These are phyloP conservation scores for Nidularia pulvinata DNA, from an alignment of 768 basidiomycete genomes.

Conservation along the genomic window DNA sequence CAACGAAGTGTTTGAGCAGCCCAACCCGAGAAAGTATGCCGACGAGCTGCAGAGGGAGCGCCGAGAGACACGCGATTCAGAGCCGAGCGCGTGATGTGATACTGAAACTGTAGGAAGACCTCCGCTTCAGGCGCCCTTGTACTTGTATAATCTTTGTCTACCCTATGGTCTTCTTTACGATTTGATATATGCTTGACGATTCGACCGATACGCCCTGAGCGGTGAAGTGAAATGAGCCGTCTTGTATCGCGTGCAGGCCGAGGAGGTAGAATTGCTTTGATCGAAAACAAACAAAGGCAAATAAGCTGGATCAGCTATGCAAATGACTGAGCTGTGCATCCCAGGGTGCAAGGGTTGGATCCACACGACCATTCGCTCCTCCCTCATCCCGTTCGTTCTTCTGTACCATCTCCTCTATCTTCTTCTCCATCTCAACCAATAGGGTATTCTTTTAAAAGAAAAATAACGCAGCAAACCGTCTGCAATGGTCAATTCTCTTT, in stretches of 20 bases:
- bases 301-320: constrained; percentile 14
- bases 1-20: constrained; percentile 41
- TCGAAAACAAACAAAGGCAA: constrained; percentile 22
- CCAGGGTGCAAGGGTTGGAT: constrained; percentile 4
- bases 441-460: background rate
- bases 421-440: constrained; percentile 6
- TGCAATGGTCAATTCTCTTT: constrained; percentile 27
- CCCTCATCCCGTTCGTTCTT: constrained; percentile 19
- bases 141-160: no score
- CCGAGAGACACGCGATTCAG: background rate
- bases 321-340: constrained; percentile 5
- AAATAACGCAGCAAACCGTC: no score
- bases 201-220: no score
- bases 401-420: constrained; percentile 6
- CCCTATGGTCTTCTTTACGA: no score
- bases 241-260: no score
- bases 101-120: no score
- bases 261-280: background rate
- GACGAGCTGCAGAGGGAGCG: constrained; percentile 13
- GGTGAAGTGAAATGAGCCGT: no score
- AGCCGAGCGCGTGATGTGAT: background rate
- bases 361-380: constrained; percentile 34
- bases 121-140: no score
- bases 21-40: constrained; percentile 39
- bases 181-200: no score